Evolutionary conservation across 176 grass and related monocot species (phyloP).

Genomic region (Eremochloa ophiuroides): DNA sequence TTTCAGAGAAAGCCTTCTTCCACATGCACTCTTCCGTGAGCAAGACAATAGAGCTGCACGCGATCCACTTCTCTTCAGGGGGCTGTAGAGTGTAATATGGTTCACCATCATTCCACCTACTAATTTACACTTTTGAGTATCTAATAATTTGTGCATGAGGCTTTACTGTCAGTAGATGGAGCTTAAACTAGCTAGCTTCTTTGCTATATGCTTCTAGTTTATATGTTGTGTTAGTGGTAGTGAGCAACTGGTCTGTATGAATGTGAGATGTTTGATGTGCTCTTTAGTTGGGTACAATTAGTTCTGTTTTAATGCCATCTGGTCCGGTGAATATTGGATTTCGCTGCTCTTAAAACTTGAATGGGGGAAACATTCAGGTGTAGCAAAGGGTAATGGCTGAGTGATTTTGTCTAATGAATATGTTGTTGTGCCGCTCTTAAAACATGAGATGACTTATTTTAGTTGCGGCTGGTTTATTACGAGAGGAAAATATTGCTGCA

Average conservation of each 20-base stretch:
- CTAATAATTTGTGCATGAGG: neutral
- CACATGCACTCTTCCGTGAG: neutral
- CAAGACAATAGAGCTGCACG: neutral
- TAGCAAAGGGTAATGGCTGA: too few species aligned
- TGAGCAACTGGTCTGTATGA: neutral
- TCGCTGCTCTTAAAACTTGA: neutral
- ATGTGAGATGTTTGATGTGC: neutral
- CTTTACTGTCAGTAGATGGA: neutral
- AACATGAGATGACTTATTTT: too few species aligned
- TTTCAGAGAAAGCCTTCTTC: constrained; percentile 18
- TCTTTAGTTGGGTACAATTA: neutral
- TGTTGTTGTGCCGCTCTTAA: too few species aligned
- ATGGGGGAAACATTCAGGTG: neutral
- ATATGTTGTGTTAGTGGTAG: neutral
- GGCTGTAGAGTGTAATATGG: neutral
- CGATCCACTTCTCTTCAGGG: constrained; percentile 20
- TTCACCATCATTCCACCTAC: neutral
- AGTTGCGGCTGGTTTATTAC: too few species aligned
- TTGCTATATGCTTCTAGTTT: neutral
- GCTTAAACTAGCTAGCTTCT: neutral
- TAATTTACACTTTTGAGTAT: neutral
- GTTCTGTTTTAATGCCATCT: neutral
- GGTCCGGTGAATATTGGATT: neutral
- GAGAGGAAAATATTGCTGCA: too few species aligned
- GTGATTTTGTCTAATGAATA: too few species aligned